Conservation (phyloP, 176 grass and related monocot genomes). For the Stipa capillata region DNA sequence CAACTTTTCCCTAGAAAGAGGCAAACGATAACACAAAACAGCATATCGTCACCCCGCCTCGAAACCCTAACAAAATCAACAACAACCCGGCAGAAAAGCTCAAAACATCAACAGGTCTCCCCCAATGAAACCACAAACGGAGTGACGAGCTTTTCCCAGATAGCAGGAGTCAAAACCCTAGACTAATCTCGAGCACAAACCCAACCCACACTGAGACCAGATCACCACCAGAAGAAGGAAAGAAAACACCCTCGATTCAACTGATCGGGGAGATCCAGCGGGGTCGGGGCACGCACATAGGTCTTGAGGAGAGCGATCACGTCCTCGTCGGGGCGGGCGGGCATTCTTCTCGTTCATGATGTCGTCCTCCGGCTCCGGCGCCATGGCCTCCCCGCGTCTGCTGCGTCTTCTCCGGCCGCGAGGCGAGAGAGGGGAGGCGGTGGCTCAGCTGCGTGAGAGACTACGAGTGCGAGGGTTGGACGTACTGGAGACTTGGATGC, state of each 20-base stretch:
- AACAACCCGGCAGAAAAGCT: background rate
- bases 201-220: background rate
- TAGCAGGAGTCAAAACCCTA: background rate
- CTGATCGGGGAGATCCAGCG: background rate
- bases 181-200: background rate
- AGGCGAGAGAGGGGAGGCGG: background rate
- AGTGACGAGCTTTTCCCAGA: background rate
- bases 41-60: background rate
- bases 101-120: background rate
- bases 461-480: background rate
- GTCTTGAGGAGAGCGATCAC: slow-evolving; percentile 88
- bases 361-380: slow-evolving; percentile 62
- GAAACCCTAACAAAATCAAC: background rate
- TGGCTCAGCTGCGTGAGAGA: background rate
- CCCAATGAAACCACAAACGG: background rate
- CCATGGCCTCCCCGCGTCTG: slow-evolving; percentile 50
- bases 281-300: slow-evolving; percentile 38
- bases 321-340: slow-evolving; percentile 61
- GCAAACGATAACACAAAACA: background rate
- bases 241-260: background rate
- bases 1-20: background rate
- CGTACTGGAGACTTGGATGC: no score
- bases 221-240: background rate
- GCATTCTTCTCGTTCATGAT: slow-evolving; percentile 74
- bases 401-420: background rate